Evolutionary conservation across 176 grass and related monocot species (phyloP).

Genomic region (Eragrostis curvula): DNA sequence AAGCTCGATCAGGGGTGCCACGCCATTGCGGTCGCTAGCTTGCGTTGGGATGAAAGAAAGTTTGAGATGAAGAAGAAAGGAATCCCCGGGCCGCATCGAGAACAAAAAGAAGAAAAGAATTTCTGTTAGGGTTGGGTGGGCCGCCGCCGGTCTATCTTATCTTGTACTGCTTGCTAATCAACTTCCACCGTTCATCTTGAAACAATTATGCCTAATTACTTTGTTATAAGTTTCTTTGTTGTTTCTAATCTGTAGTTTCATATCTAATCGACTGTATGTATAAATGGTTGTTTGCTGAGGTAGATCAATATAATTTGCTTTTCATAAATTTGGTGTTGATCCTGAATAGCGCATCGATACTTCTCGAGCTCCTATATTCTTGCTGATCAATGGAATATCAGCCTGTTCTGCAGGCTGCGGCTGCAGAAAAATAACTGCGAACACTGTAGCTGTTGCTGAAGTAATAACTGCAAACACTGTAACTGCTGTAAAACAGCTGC

Average conservation of each 20-base stretch:
- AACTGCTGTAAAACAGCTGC: too few relatives aligned
- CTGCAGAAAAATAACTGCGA: too few relatives aligned
- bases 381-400: neutral
- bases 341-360: neutral
- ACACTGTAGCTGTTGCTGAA: too few relatives aligned
- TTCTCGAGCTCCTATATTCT: neutral
- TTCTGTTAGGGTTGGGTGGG: conserved; percentile 24
- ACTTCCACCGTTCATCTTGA: neutral
- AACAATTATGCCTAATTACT: neutral
- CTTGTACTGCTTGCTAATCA: conserved; percentile 19
- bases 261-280: conserved; percentile 9
- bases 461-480: too few relatives aligned
- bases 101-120: conserved; percentile 37
- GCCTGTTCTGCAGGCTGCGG: too few relatives aligned
- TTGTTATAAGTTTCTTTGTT: neutral
- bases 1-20: conserved; percentile 13
- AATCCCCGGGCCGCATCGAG: conserved; percentile 2
- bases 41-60: neutral
- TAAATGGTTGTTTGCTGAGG: conserved; percentile 22
- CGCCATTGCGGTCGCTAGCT: neutral
- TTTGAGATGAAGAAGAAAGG: conserved; percentile 13
- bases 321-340: neutral
- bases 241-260: neutral
- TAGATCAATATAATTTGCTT: conserved; percentile 6
- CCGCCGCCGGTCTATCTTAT: conserved; percentile 9